A percentile compares a stretch with the other conserved stretches of the same genome.
Conservation (phyloP, 768 basidiomycete genomes). For the Amanita pallidorosea region DNA sequence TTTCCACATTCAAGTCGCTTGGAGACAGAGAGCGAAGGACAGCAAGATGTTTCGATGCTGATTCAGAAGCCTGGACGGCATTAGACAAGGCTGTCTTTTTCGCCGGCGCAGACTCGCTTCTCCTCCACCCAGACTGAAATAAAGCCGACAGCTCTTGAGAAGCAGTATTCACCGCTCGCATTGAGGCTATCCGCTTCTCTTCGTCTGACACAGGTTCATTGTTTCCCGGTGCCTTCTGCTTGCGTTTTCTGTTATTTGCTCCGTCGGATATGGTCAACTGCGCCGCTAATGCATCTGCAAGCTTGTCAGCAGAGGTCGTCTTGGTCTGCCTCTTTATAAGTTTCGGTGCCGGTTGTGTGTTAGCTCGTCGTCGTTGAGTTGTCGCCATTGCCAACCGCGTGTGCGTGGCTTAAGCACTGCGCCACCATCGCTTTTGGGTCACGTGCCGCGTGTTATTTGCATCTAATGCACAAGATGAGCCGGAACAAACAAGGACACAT, state of each 20-base stretch:
- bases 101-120: constrained; percentile 17
- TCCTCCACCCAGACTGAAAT: constrained; percentile 54
- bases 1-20: constrained; percentile 55
- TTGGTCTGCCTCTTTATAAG: background rate
- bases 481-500: too few relatives aligned
- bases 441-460: too few relatives aligned
- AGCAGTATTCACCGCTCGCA: constrained; percentile 54
- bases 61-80: constrained; percentile 23
- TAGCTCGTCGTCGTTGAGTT: background rate
- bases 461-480: too few relatives aligned
- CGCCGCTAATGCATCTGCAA: constrained; percentile 9
- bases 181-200: constrained; percentile 32
- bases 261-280: constrained; percentile 7
- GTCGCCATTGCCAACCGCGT: background rate
- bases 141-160: constrained; percentile 45
- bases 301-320: constrained; percentile 4
- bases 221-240: background rate
- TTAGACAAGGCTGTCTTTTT: constrained; percentile 13
- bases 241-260: background rate
- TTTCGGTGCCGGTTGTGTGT: background rate
- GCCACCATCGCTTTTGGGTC: too few relatives aligned
- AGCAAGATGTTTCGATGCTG: constrained; percentile 33
- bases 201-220: constrained; percentile 11
- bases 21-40: constrained; percentile 34
- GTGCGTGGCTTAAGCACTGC: too few relatives aligned